phyloP scores from a whole-genome alignment of 2,329 filamentous ascomycete genomes.

The Aspergillus latus region DNA sequence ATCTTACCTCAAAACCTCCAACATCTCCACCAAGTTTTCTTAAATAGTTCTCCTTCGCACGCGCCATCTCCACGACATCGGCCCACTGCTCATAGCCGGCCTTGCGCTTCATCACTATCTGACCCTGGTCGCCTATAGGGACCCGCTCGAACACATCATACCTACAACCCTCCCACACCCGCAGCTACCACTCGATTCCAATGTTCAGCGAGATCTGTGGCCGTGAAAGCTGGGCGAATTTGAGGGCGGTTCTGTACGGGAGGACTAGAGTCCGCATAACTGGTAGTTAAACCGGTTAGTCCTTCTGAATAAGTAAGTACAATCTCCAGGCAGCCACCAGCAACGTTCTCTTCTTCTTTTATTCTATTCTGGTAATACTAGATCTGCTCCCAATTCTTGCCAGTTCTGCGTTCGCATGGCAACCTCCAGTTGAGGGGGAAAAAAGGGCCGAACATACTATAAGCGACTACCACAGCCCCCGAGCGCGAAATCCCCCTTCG shows the following conservation, averaged over 20 bases:
- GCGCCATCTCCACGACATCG: not conserved
- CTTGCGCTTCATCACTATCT: not conserved
- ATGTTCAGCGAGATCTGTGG: constrained; percentile 5
- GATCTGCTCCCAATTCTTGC: too few relatives aligned
- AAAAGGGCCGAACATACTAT: not conserved
- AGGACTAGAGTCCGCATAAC: constrained; percentile 2
- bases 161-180: constrained; percentile 1
- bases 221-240: not conserved
- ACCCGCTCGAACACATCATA: not conserved
- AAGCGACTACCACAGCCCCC: constrained; percentile 8
- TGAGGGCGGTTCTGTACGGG: not conserved
- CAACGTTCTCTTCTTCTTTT: too few relatives aligned
- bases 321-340: too few relatives aligned
- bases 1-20: not conserved
- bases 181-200: constrained; percentile 7
- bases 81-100: not conserved
- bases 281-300: not conserved
- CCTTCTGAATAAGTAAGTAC: too few relatives aligned
- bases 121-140: not conserved
- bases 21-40: not conserved
- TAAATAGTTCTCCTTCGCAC: not conserved
- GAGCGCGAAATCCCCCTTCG: constrained; percentile 8
- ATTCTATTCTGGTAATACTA: too few relatives aligned
- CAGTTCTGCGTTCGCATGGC: too few relatives aligned
- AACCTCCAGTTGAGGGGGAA: not conserved